Evolutionary conservation across 2,329 filamentous ascomycete genomes (phyloP), one percentile per base, ranked within the genome.

Genomic region (Emydomyces testavorans): DNA sequence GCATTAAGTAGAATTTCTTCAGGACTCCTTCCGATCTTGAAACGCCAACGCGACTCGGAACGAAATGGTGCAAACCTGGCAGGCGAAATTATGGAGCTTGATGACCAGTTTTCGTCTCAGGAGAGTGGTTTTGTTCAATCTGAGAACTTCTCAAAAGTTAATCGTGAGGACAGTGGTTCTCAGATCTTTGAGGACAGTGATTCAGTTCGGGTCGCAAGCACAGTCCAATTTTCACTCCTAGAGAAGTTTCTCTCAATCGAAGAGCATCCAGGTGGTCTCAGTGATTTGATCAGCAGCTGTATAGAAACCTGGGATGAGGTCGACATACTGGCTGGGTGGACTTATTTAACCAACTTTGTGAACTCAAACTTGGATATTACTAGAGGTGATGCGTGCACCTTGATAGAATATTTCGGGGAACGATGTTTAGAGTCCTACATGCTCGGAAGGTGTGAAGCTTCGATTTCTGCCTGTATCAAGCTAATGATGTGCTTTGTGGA

Each of bases 361-460:
- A 40, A 48, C 28, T 49, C 49, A 6, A 37, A 18, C 37, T 20
- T 49, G 6, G 46, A 48, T 18, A 57, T 66, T 42, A 52, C 59
- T 3, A 59, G 62, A 35, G 50, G 57, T 24, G 68, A 70, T 42
- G 60, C 69, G 11, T 64, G 71, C 18, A 59, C 56, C 3, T 55
- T 79, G 4, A 60, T 79, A 10, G 67, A 70, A 44, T 61, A 68
- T 50, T 56, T 76, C 31, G 73, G 66, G 16, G 67, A 73, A 45
- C 64, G 65, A 24, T 67, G 75, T 35, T 60, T 80, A 2, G 63
- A 66, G 40, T 68, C 72, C 2, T 76, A 79, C 50, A 74, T 78
- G 23, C 82, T 82, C 56, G 78, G 81, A 49, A 78, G 79, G 53
- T 90, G 83, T 52, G 89, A 95, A 65, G 77, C 81, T 16, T 79